Evolutionary conservation across 352 stramenopile species (phyloP), one percentile per base, ranked within the genome.

Genomic region (Pythium graminicola): DNA sequence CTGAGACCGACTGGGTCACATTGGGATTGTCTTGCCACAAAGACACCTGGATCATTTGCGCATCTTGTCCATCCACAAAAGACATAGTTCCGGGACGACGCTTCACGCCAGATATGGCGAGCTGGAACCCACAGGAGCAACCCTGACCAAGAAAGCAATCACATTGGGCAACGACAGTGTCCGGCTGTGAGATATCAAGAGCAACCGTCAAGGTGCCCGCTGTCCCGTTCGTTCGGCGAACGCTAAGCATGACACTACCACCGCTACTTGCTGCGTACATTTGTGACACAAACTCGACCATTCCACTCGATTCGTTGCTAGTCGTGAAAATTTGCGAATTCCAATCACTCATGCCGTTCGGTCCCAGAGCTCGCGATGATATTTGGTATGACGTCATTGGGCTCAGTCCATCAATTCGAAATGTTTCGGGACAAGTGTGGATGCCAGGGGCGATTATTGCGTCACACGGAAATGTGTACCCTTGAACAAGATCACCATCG

Each of bases 21-120:
- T 35, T 62, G 50, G 60, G 31, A 60, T 73, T 61, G 41, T 74
- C 62, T 35, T 78, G 64, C 62, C 57, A 75, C 14, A 71, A 44
- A 0, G 64, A 65, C 13, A 85, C 54, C 16, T 43, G 33, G 3
- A 87, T 46, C 14, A 32, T 62, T 24, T 76, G 64, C 17, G 6
- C 50, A 4, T 68, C 49, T 46, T 85, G 63, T 2, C 70, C 73
- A 46, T 87, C 76, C 6, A 67, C 4, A 44, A 85, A 84, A 1
- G 23, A 48, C 22, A 87, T 14, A 0, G 9, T 36, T 19, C 59
- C 73, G 0, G 63, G 32, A 17, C 62, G 22, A 10, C 50, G 65
- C 16, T 17, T 14, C 8, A 29, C 43, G 23, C 41, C 53, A 0
- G 58, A 68, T 7, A 39, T 60, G 1, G 4, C n/a, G 1, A 79